Base-by-base conservation (phyloP, 75 land plant genomes). In the Pinus albicaulis region DNA sequence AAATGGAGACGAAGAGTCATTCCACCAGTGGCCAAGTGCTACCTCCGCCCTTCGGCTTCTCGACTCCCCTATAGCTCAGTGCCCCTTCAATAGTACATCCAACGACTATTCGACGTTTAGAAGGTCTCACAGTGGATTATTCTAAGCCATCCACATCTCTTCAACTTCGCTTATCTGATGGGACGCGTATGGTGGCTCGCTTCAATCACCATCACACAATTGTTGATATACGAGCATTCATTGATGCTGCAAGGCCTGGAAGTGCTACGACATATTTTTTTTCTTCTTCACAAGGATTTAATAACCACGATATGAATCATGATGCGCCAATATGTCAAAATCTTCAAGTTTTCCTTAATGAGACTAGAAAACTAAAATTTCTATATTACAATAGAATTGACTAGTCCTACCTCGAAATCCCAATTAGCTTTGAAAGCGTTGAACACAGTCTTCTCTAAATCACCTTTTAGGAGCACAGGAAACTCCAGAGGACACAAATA, bases 141-240 rank as follows among this genome's bases (percentile, higher is more conserved):
- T 72, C 87, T 23, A 82, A 81, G 72, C 99, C 98, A 26, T 72
- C 77, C 5, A 95, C 99, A 24, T 91, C 99, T 24, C 84, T 96
- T 61, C 98, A 95, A 84, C 84, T 98, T 3, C 85, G 99, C 23
- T 81, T 98, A 56, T 87, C 88, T 25, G 99, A 98, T 84, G 99
- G 99, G 17, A 95, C 99, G 5, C 91, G 99, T 57, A 92, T 95
- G 95, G 94, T 98, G 59, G 87, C 98, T 57, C 98, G 94, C 14
- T 98, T 98, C 87, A 98, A 98, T 78, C 68, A 75, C 74, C 90
- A 91, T 56, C 99, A 98, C 78, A 98, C 99, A 5, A 70, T 98
- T 68, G 85, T 86, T 11, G 98, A 98, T 71, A 84, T 98, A 56
- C 90, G 91, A 56, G 83, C 80, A 22, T 95, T 95, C 71, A 92